Conservation (phyloP, 1,284 basidiomycete genomes). For the Rhizoctonia solani region DNA sequence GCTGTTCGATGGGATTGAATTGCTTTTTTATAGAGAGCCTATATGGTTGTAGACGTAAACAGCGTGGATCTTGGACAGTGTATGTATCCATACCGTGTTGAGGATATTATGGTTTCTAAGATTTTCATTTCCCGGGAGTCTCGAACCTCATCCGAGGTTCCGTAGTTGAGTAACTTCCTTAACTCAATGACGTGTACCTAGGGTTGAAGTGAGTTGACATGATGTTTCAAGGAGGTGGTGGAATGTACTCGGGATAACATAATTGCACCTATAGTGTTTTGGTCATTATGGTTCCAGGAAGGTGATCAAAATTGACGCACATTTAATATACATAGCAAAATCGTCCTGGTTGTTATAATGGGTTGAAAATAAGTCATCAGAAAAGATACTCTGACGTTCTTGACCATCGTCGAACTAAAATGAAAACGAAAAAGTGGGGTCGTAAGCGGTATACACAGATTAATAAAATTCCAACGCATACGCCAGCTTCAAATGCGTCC, state of each 20-base stretch:
- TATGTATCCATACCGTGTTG: neutral
- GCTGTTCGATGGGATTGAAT: constrained; percentile 13
- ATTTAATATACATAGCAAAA: constrained; percentile 26
- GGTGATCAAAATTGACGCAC: neutral
- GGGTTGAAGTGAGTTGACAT: neutral
- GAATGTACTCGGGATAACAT: constrained; percentile 20
- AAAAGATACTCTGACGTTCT: constrained; percentile 14
- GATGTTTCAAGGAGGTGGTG: neutral
- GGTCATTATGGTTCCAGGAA: neutral
- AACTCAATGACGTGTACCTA: constrained; percentile 7
- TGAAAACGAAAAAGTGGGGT: too few relatives aligned
- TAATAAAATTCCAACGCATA: neutral
- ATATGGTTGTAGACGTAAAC: neutral
- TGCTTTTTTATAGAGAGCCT: neutral
- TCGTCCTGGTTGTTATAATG: constrained; percentile 15
- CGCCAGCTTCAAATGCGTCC: constrained; percentile 23
- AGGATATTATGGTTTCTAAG: constrained; percentile 6
- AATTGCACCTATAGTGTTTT: constrained; percentile 3
- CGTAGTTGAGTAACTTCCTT: constrained; percentile 2
- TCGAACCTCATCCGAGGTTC: constrained; percentile 14
- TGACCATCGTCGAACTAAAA: constrained; percentile 15
- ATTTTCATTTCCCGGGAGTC: neutral
- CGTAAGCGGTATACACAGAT: too few relatives aligned
- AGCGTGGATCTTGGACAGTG: too few relatives aligned
- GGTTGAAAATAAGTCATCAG: constrained; percentile 9